phyloP scores from a whole-genome alignment of 2,329 filamentous ascomycete species.

The Orbilia brochopaga region DNA sequence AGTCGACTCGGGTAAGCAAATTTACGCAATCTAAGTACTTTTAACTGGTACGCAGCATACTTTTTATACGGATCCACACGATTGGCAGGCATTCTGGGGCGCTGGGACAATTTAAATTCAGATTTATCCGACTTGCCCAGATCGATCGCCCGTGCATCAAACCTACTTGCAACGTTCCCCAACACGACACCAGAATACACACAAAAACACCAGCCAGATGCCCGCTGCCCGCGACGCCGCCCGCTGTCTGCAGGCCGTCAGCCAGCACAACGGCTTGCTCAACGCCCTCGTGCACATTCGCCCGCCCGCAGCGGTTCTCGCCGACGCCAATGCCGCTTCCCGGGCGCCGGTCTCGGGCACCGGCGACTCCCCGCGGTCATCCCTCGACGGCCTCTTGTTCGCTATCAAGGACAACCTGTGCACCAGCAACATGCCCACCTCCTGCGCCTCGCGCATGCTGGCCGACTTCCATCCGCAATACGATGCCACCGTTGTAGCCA shows the following conservation, averaged over 20 bases:
- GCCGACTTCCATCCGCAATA: constrained; percentile 68
- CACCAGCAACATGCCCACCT: constrained; percentile 71
- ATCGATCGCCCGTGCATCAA: not conserved
- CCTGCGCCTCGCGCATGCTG: constrained; percentile 80
- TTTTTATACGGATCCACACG: too few relatives aligned
- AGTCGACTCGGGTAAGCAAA: too few relatives aligned
- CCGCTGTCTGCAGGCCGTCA: constrained; percentile 16
- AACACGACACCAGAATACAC: not conserved
- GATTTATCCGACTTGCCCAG: too few relatives aligned
- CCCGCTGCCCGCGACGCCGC: constrained; percentile 16
- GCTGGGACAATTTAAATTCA: too few relatives aligned
- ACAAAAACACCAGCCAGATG: too few relatives aligned
- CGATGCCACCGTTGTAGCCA: constrained; percentile 77
- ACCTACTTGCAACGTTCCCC: not conserved
- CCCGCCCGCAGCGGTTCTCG: not conserved
- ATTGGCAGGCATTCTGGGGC: too few relatives aligned
- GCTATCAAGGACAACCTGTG: constrained; percentile 81
- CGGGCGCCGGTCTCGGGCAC: not conserved
- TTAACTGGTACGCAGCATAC: too few relatives aligned
- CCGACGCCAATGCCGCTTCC: constrained; percentile 14
- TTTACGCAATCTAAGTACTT: too few relatives aligned
- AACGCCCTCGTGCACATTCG: constrained; percentile 35
- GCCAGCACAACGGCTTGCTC: constrained; percentile 15
- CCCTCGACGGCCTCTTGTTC: constrained; percentile 61
- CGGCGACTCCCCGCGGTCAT: constrained; percentile 18